A percentile compares a stretch with the other conserved stretches of the same genome.
These are phyloP conservation scores for Phascolomyces articulosus DNA, from an alignment of 371 early-diverging fungal genomes.

Conservation along the genomic window DNA sequence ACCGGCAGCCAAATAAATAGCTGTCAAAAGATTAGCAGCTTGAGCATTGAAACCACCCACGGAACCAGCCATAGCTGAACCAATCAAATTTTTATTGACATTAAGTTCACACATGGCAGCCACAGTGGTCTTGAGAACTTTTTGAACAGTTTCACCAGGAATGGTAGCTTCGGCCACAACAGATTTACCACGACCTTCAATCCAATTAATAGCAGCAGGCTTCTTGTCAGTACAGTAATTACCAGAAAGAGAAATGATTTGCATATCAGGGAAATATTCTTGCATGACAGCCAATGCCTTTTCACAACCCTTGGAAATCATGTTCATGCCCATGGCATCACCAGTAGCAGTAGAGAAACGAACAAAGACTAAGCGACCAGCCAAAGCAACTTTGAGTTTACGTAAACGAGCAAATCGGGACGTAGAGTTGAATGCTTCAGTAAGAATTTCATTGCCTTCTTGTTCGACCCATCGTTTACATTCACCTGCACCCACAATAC, in stretches of 20 bases:
- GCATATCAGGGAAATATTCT: constrained; percentile 74
- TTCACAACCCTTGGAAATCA: constrained; percentile 98
- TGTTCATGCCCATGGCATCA: constrained; percentile 99
- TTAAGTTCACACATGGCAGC: constrained; percentile 81
- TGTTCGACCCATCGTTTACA: constrained; percentile 81
- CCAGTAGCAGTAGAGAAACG: constrained; percentile 94
- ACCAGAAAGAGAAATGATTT: constrained; percentile 85
- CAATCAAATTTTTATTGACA: constrained; percentile 89
- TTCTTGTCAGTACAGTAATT: constrained; percentile 99
- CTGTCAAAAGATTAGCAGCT: constrained; percentile 95
- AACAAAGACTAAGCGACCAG: constrained; percentile 84
- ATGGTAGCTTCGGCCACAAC: constrained; percentile 90
- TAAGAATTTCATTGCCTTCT: constrained; percentile 66
- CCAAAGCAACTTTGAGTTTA: constrained; percentile 83
- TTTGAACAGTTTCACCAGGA: constrained; percentile 77
- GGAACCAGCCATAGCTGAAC: constrained; percentile 94
- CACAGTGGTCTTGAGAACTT: constrained; percentile 90
- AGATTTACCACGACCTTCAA: constrained; percentile 96
- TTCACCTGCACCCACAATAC: constrained; percentile 64
- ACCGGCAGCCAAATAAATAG: constrained; percentile 94
- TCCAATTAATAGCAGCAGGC: constrained; percentile 97
- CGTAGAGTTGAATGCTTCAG: constrained; percentile 86
- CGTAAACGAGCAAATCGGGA: constrained; percentile 87
- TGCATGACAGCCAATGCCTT: constrained; percentile 68
- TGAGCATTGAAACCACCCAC: constrained; percentile 97